Evolutionary conservation across 2,329 filamentous ascomycete genomes (phyloP).

Genomic region (Aspergillus puulaauensis): DNA sequence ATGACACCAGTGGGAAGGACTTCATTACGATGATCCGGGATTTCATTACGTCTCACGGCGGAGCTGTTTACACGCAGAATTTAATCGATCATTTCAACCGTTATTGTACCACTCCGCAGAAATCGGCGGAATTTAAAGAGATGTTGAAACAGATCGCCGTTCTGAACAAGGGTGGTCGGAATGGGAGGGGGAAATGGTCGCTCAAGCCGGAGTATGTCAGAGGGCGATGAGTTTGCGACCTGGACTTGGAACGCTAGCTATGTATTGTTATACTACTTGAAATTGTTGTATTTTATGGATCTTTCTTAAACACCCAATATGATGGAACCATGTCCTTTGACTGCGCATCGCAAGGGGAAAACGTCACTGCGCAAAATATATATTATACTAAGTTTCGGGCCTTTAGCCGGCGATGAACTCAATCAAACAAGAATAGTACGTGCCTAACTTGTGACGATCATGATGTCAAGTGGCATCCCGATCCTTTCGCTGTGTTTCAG

Average conservation of each 20-base stretch:
- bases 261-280: neutral
- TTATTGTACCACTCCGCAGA: conserved; percentile 67
- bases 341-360: neutral
- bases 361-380: neutral
- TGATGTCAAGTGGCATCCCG: conserved; percentile 10
- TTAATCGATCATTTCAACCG: conserved; percentile 87
- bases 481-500: neutral
- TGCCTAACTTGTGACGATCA: conserved; percentile 4
- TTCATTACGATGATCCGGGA: conserved; percentile 72
- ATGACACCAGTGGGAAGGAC: conserved; percentile 54
- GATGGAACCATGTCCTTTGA: neutral
- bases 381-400: too few relatives aligned
- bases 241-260: neutral
- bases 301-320: neutral
- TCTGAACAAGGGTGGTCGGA: conserved; percentile 57
- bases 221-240: conserved; percentile 5
- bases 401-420: too few relatives aligned
- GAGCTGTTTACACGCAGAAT: conserved; percentile 77
- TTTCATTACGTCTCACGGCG: conserved; percentile 76
- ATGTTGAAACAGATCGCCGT: conserved; percentile 75
- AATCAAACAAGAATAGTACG: too few relatives aligned
- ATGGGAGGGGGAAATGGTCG: conserved; percentile 56
- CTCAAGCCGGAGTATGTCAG: conserved; percentile 57
- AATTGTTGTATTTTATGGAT: neutral
- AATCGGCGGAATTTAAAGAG: conserved; percentile 76